Percentiles rank a stretch among this genome's conserved stretches.
Evolutionary conservation across 208 protist genomes (phyloP).

Genomic region (Trypanosoma scelopori): DNA sequence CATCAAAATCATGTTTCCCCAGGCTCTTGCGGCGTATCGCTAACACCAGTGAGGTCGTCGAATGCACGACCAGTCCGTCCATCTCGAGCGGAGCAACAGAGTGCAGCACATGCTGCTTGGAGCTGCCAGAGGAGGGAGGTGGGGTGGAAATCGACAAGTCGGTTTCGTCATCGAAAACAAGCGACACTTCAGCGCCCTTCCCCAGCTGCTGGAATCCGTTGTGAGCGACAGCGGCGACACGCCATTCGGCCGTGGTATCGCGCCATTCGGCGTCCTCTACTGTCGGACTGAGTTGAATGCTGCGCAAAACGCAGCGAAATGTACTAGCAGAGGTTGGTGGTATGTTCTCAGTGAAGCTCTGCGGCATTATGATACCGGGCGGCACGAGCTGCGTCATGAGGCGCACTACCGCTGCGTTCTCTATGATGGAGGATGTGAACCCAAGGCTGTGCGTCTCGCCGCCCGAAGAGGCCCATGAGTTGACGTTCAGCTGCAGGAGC

Average conservation of each 20-base stretch:
- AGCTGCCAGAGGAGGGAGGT: conserved; percentile 11
- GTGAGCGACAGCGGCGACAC: conserved; percentile 80
- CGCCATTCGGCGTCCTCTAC: conserved; percentile 38
- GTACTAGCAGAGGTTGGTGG: conserved; percentile 36
- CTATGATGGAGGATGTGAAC: conserved; percentile 35
- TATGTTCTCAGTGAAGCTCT: conserved; percentile 67
- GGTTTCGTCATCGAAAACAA: conserved; percentile 35
- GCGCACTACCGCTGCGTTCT: conserved; percentile 37
- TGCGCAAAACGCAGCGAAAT: conserved; percentile 61
- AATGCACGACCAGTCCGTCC: conserved; percentile 73
- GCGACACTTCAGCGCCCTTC: conserved; percentile 65
- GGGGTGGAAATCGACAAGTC: not conserved
- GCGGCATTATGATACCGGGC: conserved; percentile 70
- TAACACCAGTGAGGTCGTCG: conserved; percentile 79
- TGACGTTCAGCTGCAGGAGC: conserved; percentile 57
- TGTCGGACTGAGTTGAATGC: conserved; percentile 54
- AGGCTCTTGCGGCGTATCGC: conserved; percentile 66
- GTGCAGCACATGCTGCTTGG: conserved; percentile 20
- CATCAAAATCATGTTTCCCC: conserved; percentile 38
- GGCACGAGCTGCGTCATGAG: conserved; percentile 76
- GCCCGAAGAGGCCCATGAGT: conserved; percentile 52
- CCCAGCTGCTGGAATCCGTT: conserved; percentile 88
- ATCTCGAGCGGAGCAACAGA: conserved; percentile 71
- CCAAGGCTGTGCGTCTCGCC: conserved; percentile 25
- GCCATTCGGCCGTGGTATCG: conserved; percentile 62